A percentile compares a stretch with the other conserved stretches of the same genome.
These are phyloP conservation scores for Xylaria grammica DNA, from an alignment of 495 filamentous ascomycete species.

Conservation along the genomic window DNA sequence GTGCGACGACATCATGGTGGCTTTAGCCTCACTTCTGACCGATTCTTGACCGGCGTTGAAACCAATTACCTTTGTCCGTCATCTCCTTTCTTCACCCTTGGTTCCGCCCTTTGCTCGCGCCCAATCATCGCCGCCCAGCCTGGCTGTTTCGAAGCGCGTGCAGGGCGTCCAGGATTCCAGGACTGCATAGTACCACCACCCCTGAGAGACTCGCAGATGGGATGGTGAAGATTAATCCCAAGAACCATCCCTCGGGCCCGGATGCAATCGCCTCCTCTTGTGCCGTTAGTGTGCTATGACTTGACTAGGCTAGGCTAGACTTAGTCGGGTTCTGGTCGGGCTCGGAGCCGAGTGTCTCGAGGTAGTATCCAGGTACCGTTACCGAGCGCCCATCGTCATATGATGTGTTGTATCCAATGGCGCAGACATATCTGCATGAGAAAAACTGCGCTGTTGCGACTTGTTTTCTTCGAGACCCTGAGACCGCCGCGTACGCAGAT, in stretches of 20 bases:
- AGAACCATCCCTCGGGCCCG: background rate
- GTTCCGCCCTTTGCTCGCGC: background rate
- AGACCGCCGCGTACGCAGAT: background rate
- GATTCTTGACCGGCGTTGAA: background rate
- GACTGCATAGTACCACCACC: background rate
- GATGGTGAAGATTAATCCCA: too few relatives aligned
- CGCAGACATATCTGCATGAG: background rate
- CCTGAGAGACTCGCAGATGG: background rate
- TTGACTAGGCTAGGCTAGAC: background rate
- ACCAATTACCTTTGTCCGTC: too few relatives aligned
- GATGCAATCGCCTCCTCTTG: background rate
- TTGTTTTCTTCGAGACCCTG: background rate
- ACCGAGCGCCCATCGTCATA: background rate
- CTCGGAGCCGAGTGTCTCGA: background rate
- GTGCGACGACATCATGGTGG: background rate
- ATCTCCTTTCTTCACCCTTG: background rate
- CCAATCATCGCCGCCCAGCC: too few relatives aligned
- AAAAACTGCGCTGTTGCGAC: background rate
- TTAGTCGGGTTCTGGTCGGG: too few relatives aligned
- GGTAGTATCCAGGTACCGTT: background rate
- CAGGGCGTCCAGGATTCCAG: conserved; percentile 12
- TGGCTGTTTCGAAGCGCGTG: conserved; percentile 18
- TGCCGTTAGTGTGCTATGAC: background rate
- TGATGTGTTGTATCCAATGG: background rate
- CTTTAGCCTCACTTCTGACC: background rate